These are phyloP conservation scores for Ottelia alismoides DNA, from an alignment of 106 monocot genomes.

Conservation along the genomic window DNA sequence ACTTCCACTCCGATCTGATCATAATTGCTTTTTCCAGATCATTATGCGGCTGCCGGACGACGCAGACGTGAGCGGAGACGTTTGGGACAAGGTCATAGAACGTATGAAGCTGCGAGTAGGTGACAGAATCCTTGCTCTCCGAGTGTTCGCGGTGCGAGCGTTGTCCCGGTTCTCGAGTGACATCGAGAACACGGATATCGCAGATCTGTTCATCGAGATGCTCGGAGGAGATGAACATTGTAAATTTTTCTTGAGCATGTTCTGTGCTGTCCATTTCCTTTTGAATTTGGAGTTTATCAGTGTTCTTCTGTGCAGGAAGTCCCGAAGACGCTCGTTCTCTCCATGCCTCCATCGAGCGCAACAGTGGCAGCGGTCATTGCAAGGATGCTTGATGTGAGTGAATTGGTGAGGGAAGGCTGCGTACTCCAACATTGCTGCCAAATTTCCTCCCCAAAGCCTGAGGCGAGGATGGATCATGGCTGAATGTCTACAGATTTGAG, in stretches of 20 bases:
- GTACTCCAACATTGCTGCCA: slow-evolving; percentile 55
- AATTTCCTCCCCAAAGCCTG: slow-evolving; percentile 94
- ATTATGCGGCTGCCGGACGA: slow-evolving; percentile 84
- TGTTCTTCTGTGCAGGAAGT: slow-evolving; percentile 43
- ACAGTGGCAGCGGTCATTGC: slow-evolving; percentile 40
- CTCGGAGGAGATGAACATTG: slow-evolving; percentile 56
- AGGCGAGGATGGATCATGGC: slow-evolving; percentile 47
- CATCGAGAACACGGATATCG: slow-evolving; percentile 41
- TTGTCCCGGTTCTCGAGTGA: slow-evolving; percentile 75
- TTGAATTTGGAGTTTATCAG: neutral
- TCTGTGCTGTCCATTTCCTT: neutral
- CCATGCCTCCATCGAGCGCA: slow-evolving; percentile 54
- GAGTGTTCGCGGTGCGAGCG: slow-evolving; percentile 72
- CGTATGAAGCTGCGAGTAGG: slow-evolving; percentile 59
- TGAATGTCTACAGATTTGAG: neutral
- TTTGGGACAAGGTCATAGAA: slow-evolving; percentile 89
- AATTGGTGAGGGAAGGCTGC: slow-evolving; percentile 65
- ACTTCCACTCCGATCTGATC: too few species aligned
- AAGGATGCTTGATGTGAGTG: slow-evolving; percentile 77
- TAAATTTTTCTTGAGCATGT: slow-evolving; percentile 16
- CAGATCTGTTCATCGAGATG: slow-evolving; percentile 45
- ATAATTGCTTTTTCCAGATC: slow-evolving; percentile 24
- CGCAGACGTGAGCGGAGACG: slow-evolving; percentile 78
- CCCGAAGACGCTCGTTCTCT: slow-evolving; percentile 55
- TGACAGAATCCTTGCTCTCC: slow-evolving; percentile 72